Evolutionary conservation across 148 eudicot species (phyloP).

Genomic region (Bassia scoparia): DNA sequence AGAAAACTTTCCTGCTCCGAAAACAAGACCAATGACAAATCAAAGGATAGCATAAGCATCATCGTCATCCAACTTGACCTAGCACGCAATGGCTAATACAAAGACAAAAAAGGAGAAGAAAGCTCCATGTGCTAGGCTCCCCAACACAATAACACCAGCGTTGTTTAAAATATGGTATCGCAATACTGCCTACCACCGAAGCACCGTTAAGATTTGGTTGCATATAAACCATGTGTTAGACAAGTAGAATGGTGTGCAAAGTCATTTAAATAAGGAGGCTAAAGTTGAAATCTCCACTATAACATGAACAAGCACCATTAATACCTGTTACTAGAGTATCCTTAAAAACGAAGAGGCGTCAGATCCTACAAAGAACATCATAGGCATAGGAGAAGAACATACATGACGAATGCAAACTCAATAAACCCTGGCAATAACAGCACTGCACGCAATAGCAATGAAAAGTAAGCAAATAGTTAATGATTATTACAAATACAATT

Average conservation of each 20-base stretch:
- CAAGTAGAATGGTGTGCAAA: conserved; percentile 2
- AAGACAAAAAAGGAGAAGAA: conserved; percentile 64
- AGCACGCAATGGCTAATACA: conserved; percentile 56
- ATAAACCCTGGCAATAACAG: conserved; percentile 4
- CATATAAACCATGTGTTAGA: conserved; percentile 76
- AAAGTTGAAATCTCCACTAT: conserved; percentile 1
- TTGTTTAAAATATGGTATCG: conserved; percentile 82
- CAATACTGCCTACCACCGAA: conserved; percentile 78
- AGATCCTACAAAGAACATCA: conserved; percentile 84
- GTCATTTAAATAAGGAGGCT: not conserved
- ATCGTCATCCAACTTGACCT: conserved; percentile 43
- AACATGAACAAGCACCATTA: not conserved
- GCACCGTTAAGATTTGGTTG: conserved; percentile 78
- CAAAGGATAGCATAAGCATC: conserved; percentile 54
- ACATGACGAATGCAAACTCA: conserved; percentile 72
- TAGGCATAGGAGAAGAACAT: conserved; percentile 87
- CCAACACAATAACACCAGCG: conserved; percentile 80
- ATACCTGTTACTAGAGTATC: conserved; percentile 64
- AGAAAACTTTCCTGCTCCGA: not conserved
- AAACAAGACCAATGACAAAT: conserved; percentile 10
- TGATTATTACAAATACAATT: no score
- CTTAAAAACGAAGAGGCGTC: conserved; percentile 60
- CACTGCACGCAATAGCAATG: not conserved
- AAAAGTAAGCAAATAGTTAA: not conserved
- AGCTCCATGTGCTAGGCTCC: conserved; percentile 82